A percentile compares a stretch with the other conserved stretches of the same genome.
These are phyloP conservation scores for Endotrypanum monterogeii DNA, from an alignment of 208 protist species.

Conservation along the genomic window DNA sequence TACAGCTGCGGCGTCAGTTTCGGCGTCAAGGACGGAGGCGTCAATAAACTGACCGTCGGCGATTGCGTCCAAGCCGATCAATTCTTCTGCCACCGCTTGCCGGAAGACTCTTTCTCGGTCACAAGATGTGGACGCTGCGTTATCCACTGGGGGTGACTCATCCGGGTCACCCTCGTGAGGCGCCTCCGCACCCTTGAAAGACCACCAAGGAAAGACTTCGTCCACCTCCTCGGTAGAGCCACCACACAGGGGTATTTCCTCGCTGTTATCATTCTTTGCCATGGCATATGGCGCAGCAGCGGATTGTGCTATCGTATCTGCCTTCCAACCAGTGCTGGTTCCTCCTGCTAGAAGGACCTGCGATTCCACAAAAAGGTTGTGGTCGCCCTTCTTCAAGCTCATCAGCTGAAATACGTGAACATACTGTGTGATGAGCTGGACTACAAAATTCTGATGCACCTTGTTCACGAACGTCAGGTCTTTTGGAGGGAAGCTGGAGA, in stretches of 20 bases:
- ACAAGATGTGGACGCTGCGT: not conserved
- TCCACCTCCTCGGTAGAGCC: not conserved
- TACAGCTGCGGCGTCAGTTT: not conserved
- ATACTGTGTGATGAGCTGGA: conserved; percentile 59
- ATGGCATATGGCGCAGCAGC: not conserved
- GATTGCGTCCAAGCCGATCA: conserved; percentile 28
- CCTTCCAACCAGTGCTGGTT: not conserved
- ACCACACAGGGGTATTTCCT: not conserved
- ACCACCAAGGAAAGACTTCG: not conserved
- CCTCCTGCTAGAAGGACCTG: conserved; percentile 11
- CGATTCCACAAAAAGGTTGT: conserved; percentile 45
- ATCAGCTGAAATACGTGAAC: conserved; percentile 79
- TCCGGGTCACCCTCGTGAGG: not conserved
- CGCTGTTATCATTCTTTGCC: not conserved
- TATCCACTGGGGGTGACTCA: not conserved
- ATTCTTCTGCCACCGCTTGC: conserved; percentile 26
- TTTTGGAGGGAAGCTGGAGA: conserved; percentile 62
- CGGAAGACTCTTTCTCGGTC: conserved; percentile 7
- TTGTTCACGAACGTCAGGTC: conserved; percentile 65
- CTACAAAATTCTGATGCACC: conserved; percentile 42
- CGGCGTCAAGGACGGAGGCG: not conserved
- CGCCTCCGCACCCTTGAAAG: not conserved
- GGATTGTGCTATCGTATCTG: not conserved
- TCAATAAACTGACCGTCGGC: not conserved
- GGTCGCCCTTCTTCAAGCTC: conserved; percentile 46